A percentile compares a stretch with the other conserved stretches of the same genome.
Evolutionary conservation across 140 eudicot genomes (phyloP).

Genomic region (Flaveria floridana): DNA sequence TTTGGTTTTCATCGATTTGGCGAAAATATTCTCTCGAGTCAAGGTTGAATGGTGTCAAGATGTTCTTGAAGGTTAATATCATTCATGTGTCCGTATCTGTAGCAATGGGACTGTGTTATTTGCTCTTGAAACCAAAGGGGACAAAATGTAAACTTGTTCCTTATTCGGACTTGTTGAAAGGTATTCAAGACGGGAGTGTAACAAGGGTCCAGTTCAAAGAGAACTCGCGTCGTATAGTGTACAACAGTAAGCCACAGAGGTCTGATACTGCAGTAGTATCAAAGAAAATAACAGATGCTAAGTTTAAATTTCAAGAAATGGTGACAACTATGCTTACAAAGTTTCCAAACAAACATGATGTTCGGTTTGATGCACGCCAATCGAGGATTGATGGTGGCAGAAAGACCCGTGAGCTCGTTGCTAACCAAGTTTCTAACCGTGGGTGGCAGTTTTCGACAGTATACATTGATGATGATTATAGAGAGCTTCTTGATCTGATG

Average conservation of each 20-base stretch:
- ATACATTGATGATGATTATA: slow-evolving; percentile 39
- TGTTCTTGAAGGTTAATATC: slow-evolving; percentile 33
- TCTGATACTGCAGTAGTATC: background rate
- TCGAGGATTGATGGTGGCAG: slow-evolving; percentile 3
- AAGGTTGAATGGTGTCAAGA: slow-evolving; percentile 25
- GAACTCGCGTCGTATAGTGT: slow-evolving; percentile 44
- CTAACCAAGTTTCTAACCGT: slow-evolving; percentile 18
- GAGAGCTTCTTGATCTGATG: slow-evolving; percentile 41
- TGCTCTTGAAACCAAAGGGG: slow-evolving; percentile 32
- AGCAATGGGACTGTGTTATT: slow-evolving; percentile 40
- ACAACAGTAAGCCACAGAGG: slow-evolving; percentile 25
- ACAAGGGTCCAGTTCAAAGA: slow-evolving; percentile 44
- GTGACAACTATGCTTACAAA: slow-evolving; percentile 17
- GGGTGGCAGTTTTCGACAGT: slow-evolving; percentile 46
- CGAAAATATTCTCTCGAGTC: slow-evolving; percentile 28
- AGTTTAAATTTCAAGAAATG: slow-evolving; percentile 21
- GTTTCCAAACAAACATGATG: slow-evolving; percentile 23
- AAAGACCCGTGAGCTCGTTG: slow-evolving; percentile 16
- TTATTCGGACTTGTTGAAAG: slow-evolving; percentile 39
- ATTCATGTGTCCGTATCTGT: slow-evolving; percentile 36
- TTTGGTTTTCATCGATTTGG: slow-evolving; percentile 38
- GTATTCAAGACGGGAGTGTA: slow-evolving; percentile 43
- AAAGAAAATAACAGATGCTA: background rate
- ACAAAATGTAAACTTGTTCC: slow-evolving; percentile 35
- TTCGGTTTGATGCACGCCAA: background rate